A percentile compares a stretch with the other conserved stretches of the same genome.
phyloP scores from a whole-genome alignment of 768 basidiomycete genomes.

The Podaxis pistillaris region DNA sequence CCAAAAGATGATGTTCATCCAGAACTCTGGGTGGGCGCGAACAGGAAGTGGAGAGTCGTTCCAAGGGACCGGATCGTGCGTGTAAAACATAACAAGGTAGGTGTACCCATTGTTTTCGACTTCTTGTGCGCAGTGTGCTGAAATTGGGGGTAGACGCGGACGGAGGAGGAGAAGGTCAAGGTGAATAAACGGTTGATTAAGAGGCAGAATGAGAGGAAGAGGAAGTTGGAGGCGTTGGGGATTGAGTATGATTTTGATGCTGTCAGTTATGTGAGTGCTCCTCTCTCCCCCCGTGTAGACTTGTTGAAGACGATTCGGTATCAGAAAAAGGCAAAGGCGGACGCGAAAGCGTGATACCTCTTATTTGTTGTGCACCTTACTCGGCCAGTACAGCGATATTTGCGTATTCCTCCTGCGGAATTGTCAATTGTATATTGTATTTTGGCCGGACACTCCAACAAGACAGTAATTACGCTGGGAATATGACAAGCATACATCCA shows the following conservation, averaged over 20 bases:
- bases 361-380: conserved; percentile 10
- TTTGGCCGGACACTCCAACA: too few species aligned
- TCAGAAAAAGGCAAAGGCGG: conserved; percentile 25
- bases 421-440: too few species aligned
- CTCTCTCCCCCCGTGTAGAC: neutral
- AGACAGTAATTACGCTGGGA: too few species aligned
- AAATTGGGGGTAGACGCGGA: conserved; percentile 54
- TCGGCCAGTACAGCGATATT: neutral
- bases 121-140: neutral
- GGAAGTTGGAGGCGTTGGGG: conserved; percentile 74
- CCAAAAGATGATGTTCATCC: conserved; percentile 91
- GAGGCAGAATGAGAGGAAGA: conserved; percentile 75
- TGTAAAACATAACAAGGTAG: conserved; percentile 80
- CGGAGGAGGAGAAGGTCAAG: conserved; percentile 62
- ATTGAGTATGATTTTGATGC: conserved; percentile 85
- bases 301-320: neutral
- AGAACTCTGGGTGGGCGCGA: conserved; percentile 95
- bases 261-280: conserved; percentile 75
- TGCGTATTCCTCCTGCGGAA: neutral
- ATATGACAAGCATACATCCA: too few species aligned
- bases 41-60: conserved; percentile 82
- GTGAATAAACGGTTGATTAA: conserved; percentile 69
- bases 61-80: conserved; percentile 73
- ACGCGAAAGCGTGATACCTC: conserved; percentile 15
- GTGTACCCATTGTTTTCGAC: neutral